A percentile compares a stretch with the other conserved stretches of the same genome.
These are phyloP conservation scores for Acidomyces sp. DNA, from an alignment of 495 filamentous ascomycete genomes.

Conservation along the genomic window DNA sequence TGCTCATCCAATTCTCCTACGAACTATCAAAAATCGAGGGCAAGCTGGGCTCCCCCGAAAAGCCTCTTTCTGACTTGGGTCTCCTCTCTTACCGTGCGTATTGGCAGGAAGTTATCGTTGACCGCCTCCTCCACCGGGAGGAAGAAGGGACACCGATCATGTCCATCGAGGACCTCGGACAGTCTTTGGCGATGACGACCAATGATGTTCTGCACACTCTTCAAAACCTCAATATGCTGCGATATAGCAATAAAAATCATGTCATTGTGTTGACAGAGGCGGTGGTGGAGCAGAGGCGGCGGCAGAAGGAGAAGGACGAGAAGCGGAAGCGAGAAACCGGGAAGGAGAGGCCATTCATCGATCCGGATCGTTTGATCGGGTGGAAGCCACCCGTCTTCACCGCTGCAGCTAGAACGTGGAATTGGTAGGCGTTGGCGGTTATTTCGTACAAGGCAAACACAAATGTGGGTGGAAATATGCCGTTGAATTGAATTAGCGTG, in stretches of 20 bases:
- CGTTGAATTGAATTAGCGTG: too few relatives aligned
- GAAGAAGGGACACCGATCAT: constrained; percentile 46
- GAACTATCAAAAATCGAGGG: constrained; percentile 90
- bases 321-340: constrained; percentile 42
- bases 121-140: constrained; percentile 47
- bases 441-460: too few relatives aligned
- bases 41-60: constrained; percentile 90
- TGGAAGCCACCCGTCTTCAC: constrained; percentile 97
- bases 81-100: constrained; percentile 87
- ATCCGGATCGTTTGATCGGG: constrained; percentile 55
- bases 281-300: constrained; percentile 64
- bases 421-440: constrained; percentile 49
- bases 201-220: constrained; percentile 88
- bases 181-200: constrained; percentile 79
- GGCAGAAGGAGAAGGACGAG: constrained; percentile 62
- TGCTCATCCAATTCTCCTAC: constrained; percentile 95
- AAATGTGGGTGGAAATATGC: too few relatives aligned
- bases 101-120: constrained; percentile 88
- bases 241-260: constrained; percentile 83
- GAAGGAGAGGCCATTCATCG: constrained; percentile 42
- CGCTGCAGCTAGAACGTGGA: constrained; percentile 82
- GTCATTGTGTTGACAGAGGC: constrained; percentile 74
- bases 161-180: constrained; percentile 69
- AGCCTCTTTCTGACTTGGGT: constrained; percentile 87
- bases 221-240: constrained; percentile 83